Evolutionary conservation across 2,329 filamentous ascomycete species (phyloP), one percentile per base, ranked within the genome.

Genomic region (Magnaporthales sp.): DNA sequence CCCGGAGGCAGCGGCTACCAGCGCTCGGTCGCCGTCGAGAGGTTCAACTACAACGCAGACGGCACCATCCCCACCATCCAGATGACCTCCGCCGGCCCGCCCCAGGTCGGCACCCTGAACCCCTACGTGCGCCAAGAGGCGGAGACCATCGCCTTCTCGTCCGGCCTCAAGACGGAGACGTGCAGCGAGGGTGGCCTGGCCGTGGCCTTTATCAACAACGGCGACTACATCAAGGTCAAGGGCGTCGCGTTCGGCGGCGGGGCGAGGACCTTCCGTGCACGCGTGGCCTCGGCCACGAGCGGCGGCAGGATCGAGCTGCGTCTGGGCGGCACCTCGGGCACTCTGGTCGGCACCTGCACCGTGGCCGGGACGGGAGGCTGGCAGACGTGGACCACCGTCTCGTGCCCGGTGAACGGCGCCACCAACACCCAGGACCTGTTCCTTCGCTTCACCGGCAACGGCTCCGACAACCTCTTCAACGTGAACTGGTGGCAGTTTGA

Each of bases 171-270:
- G 6, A 64, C 62, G 13, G 30, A 38, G 29, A 9, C 32, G 7
- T 64, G n/a, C 66, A 66, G 13, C 65, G 71, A 75, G 63, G 74
- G 73, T 29, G 72, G 72, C 13, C 68, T 73, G 13, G 67, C 72
- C 58, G 71, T 76, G 11, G 66, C 66, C 27, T 68, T 56, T 58
- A 72, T 74, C 71, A 70, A 71, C 67, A 72, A 75, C 69, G 70
- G 70, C 30, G 74, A 74, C 69, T 75, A 75, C 68, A 72, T 76
- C 69, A 76, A 75, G 68, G 71, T 75, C 67, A 70, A 71, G 62
- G 74, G 74, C 32, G 74, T 75, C 24, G 72, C 68, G 7, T 76
- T 76, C 51, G 74, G 74, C 58, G 61, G 30, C 10, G 62, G 62
- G 1, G 72, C 74, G 7, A 67, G 62, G n/a, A 68, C 70, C 0